Conservation (phyloP, 441 rosid species). For the Eruca vesicaria region DNA sequence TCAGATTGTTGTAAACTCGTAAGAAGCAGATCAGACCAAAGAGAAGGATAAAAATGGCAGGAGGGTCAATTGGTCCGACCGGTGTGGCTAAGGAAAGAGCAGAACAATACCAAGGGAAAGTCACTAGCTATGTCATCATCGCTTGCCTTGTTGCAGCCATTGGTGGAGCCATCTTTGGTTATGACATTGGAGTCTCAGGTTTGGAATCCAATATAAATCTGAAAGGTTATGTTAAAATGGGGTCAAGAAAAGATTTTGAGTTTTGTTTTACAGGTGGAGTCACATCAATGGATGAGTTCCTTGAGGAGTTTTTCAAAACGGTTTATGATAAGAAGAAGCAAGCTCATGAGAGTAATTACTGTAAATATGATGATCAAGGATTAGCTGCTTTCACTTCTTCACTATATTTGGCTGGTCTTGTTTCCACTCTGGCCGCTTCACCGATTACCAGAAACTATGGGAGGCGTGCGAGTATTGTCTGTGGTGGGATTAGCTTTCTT, state of each 20-base stretch:
- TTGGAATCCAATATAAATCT: not conserved
- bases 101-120: constrained; percentile 68
- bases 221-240: not conserved
- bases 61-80: constrained; percentile 64
- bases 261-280: constrained; percentile 68
- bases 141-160: constrained; percentile 73
- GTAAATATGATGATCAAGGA: constrained; percentile 77
- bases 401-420: constrained; percentile 84
- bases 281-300: constrained; percentile 83
- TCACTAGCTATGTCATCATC: constrained; percentile 60
- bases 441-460: constrained; percentile 77
- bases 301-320: constrained; percentile 59
- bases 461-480: constrained; percentile 71
- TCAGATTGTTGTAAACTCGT: constrained; percentile 17
- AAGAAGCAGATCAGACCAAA: not conserved
- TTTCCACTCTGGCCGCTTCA: constrained; percentile 70
- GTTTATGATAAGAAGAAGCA: constrained; percentile 64
- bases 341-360: constrained; percentile 87
- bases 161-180: constrained; percentile 88
- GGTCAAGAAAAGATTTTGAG: not conserved
- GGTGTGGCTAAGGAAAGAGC: constrained; percentile 92
- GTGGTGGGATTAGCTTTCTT: constrained; percentile 83
- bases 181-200: constrained; percentile 96
- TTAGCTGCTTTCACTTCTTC: constrained; percentile 92
- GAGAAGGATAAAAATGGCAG: constrained; percentile 56